Evolutionary conservation across 2,329 filamentous ascomycete species (phyloP).

Genomic region (Ophiocordyceps camponoti-saundersi): DNA sequence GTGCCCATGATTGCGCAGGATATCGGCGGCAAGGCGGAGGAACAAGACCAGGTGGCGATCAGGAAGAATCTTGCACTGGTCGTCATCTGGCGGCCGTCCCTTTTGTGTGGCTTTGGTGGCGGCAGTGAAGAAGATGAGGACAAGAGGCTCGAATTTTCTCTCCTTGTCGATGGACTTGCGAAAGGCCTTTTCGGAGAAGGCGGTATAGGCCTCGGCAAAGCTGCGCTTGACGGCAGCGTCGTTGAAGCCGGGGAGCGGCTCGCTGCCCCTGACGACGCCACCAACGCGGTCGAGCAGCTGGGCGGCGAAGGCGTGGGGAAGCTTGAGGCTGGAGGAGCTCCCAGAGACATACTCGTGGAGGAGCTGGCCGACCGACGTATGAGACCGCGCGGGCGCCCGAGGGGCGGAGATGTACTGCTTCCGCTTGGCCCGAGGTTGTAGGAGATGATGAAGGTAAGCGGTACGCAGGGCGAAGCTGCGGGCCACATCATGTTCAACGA

Average conservation of each 20-base stretch:
- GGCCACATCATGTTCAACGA: constrained; percentile 58
- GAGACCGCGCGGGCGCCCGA: constrained; percentile 40
- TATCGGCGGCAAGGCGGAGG: constrained; percentile 66
- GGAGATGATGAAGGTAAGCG: constrained; percentile 81
- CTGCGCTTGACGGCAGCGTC: constrained; percentile 84
- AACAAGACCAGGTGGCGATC: constrained; percentile 93
- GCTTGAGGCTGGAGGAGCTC: constrained; percentile 32
- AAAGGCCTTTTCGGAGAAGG: constrained; percentile 77
- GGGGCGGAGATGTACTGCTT: constrained; percentile 66
- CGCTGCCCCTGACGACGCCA: constrained; percentile 63
- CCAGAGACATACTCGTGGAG: constrained; percentile 65
- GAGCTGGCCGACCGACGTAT: constrained; percentile 68
- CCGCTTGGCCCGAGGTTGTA: constrained; percentile 78
- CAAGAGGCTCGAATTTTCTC: constrained; percentile 75
- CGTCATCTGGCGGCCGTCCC: constrained; percentile 59
- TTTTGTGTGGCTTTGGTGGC: constrained; percentile 74
- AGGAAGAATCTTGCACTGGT: constrained; percentile 79
- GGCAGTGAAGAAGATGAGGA: constrained; percentile 91
- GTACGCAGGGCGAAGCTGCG: constrained; percentile 82
- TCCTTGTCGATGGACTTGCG: constrained; percentile 89
- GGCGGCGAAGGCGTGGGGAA: constrained; percentile 36
- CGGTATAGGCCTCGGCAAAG: constrained; percentile 87
- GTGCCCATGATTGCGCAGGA: constrained; percentile 71
- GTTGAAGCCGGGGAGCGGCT: constrained; percentile 73
- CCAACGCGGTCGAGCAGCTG: constrained; percentile 56